phyloP scores from a whole-genome alignment of 495 filamentous ascomycete genomes.

The Neurospora intermedia region DNA sequence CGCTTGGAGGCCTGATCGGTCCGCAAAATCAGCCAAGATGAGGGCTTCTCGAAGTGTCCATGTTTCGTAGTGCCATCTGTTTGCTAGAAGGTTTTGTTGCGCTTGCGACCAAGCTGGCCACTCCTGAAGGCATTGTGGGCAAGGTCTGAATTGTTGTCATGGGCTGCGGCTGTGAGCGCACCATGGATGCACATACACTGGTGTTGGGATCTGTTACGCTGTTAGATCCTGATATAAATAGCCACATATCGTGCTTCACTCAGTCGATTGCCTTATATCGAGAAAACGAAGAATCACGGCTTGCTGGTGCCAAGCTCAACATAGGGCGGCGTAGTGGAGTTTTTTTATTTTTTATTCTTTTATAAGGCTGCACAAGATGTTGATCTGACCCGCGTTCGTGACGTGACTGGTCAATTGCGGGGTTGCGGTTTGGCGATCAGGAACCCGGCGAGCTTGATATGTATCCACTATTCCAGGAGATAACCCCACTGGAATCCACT shows the following conservation, averaged over 20 bases:
- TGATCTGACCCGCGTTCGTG: too few species aligned
- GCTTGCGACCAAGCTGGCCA: slow-evolving; percentile 19
- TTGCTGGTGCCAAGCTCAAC: too few species aligned
- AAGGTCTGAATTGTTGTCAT: background rate
- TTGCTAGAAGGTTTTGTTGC: slow-evolving; percentile 20
- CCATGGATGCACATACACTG: too few species aligned
- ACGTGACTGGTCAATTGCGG: background rate
- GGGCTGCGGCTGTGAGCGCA: background rate
- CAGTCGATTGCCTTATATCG: too few species aligned
- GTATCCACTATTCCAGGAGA: background rate
- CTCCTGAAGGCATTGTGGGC: slow-evolving; percentile 22
- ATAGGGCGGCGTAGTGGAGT: too few species aligned
- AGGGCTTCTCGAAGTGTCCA: slow-evolving; percentile 29
- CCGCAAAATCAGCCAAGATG: slow-evolving; percentile 37
- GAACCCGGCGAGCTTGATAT: background rate
- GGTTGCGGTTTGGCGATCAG: background rate
- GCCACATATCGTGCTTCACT: too few species aligned
- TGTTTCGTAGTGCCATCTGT: slow-evolving; percentile 38
- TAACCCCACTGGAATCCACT: background rate
- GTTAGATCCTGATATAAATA: too few species aligned
- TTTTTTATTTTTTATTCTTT: too few species aligned
- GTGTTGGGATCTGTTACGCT: too few species aligned
- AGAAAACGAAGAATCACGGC: too few species aligned
- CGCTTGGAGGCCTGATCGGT: slow-evolving; percentile 37
- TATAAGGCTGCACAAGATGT: too few species aligned